phyloP scores from a whole-genome alignment of 257 asterid species.

The Nicotiana noctiflora region DNA sequence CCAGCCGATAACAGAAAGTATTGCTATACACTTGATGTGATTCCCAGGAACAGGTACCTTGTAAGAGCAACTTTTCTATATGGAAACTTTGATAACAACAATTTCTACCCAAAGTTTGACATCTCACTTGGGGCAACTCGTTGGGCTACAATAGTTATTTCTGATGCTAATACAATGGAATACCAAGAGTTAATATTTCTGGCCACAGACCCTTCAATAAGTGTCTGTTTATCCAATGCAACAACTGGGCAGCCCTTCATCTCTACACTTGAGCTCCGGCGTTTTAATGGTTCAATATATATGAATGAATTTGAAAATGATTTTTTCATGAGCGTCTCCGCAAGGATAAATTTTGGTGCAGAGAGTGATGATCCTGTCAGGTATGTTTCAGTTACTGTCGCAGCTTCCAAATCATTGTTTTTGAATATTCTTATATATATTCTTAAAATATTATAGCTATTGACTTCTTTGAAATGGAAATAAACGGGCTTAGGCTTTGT shows the following conservation, averaged over 20 bases:
- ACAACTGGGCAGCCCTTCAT: conserved; percentile 94
- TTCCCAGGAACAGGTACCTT: conserved; percentile 78
- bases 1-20: conserved; percentile 82
- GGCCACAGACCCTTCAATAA: conserved; percentile 67
- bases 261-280: conserved; percentile 95
- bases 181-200: conserved; percentile 78
- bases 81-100: conserved; percentile 66
- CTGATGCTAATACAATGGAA: conserved; percentile 74
- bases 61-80: conserved; percentile 86
- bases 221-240: conserved; percentile 92
- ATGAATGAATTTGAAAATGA: conserved; percentile 56
- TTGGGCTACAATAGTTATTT: conserved; percentile 85
- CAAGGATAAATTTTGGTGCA: conserved; percentile 94
- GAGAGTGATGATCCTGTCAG: conserved; percentile 66
- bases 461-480: background rate
- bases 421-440: background rate
- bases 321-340: conserved; percentile 75
- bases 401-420: background rate
- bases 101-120: conserved; percentile 90
- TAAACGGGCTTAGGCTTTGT: background rate
- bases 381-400: conserved; percentile 27
- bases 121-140: conserved; percentile 83
- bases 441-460: background rate
- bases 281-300: conserved; percentile 85
- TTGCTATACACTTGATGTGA: conserved; percentile 71